Base-by-base conservation (phyloP, 306 rosid species). In the Heteromeles arbutifolia region DNA sequence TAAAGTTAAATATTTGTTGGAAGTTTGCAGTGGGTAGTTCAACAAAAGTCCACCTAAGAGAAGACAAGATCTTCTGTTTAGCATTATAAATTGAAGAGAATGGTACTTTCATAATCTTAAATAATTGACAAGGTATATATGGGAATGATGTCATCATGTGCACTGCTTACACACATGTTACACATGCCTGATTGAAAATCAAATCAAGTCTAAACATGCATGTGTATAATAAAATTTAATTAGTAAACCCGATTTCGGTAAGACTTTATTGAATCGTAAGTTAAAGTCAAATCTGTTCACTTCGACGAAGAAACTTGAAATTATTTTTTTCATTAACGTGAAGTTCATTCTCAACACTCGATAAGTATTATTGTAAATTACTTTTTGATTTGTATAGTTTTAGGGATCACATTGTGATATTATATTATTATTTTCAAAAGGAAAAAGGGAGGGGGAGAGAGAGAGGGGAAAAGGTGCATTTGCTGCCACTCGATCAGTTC, bases 161-260 rank as follows among this genome's bases (percentile, higher is more conserved):
- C 76, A 81, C 62, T 83, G 66, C 65, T 56, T 71, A 74, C 85
- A 86, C 86, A 86, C 88, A 77, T 83, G 90, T 61, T 87, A 65
- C 88, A 86, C 93, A 82, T 89, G 95, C 87, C 73, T 3, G 81
- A 81, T 79, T 81, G 70, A 71, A 78, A 77, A 17, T 32, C 4
- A 65, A 61, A 75, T 56, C 80, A 86, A 86, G 80, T 77, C 75
- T 63, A 77, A 84, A 3, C 66, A 58, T 9, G 28, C 87, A 83
- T 85, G 89, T 78, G 19, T 17, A 88, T 78, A 54, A 63, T 29
- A 73, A 26, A 8, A 64, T 57, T 6, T 37, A 15, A 73, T 31
- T 0, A 44, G 43, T 15, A 65, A 57, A 39, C 61, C 62, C 13
- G 10, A 48, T 48, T 15, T 15, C 18, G 0, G 19, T 15, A 48